Conservation (phyloP, 139 green algal genomes). For the Chlamydomonas asymmetrica region DNA sequence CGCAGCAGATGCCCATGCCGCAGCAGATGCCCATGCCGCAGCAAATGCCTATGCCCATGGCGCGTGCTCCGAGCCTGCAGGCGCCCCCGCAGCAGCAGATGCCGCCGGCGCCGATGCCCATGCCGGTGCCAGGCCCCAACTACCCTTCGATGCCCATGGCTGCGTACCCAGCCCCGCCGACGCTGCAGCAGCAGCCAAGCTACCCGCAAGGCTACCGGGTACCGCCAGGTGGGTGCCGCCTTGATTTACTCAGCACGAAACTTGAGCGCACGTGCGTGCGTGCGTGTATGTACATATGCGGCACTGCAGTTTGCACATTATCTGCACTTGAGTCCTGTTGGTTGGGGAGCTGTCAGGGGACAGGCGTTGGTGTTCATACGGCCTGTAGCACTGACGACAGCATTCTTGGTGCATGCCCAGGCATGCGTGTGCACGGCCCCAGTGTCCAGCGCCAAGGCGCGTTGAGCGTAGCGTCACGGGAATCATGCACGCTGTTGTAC, state of each 20-base stretch:
- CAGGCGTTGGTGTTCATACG: no score
- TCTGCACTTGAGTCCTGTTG: no score
- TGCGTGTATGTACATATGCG: no score
- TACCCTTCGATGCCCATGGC: slow-evolving; percentile 10
- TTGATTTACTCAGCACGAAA: no score
- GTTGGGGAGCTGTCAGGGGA: neutral
- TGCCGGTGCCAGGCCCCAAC: neutral
- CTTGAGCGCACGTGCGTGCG: no score
- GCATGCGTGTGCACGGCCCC: no score
- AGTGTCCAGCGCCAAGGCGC: no score
- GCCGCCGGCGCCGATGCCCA: neutral
- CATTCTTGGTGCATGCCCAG: neutral
- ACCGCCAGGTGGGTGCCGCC: no score
- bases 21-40: neutral
- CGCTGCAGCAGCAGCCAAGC: slow-evolving; percentile 10
- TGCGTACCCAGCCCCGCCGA: slow-evolving; percentile 21
- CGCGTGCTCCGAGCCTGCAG: slow-evolving; percentile 7
- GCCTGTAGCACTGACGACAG: neutral
- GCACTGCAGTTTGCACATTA: no score
- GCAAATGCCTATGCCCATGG: neutral
- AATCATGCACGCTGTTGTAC: no score
- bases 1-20: neutral
- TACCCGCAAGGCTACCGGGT: no score
- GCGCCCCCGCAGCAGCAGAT: neutral
- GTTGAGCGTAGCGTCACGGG: no score